Evolutionary conservation across 2,329 filamentous ascomycete species (phyloP).

Genomic region (Fusarium dlaminii): DNA sequence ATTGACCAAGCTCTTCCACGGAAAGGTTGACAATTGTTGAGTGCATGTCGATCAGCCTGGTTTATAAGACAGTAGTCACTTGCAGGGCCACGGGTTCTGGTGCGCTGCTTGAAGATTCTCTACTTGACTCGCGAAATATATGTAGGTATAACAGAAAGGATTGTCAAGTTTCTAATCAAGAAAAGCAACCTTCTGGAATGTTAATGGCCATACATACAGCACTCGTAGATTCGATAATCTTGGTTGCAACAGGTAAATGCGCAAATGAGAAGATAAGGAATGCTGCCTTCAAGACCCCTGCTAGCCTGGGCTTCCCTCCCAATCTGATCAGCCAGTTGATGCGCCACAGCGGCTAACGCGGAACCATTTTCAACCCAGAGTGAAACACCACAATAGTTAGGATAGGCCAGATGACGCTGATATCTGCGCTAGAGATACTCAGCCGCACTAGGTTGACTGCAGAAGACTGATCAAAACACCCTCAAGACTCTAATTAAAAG

Average conservation of each 20-base stretch:
- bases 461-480: neutral
- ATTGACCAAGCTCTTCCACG: neutral
- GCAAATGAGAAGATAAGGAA: no score
- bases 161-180: neutral
- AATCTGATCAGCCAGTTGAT: neutral
- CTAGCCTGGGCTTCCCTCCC: neutral
- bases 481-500: neutral
- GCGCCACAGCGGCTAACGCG: neutral
- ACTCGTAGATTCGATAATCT: neutral
- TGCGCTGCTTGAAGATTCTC: fast-evolving
- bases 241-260: neutral
- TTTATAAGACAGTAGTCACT: neutral
- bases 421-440: neutral
- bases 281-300: neutral
- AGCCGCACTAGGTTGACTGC: neutral
- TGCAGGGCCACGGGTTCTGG: fast-evolving
- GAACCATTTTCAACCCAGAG: neutral
- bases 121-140: neutral
- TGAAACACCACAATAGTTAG: neutral
- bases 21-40: neutral
- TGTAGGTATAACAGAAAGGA: neutral
- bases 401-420: neutral
- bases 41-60: neutral
- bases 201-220: neutral
- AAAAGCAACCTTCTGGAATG: neutral